Conservation (phyloP, 2,329 filamentous ascomycete species). For the Arthrobotrys musiformis region DNA sequence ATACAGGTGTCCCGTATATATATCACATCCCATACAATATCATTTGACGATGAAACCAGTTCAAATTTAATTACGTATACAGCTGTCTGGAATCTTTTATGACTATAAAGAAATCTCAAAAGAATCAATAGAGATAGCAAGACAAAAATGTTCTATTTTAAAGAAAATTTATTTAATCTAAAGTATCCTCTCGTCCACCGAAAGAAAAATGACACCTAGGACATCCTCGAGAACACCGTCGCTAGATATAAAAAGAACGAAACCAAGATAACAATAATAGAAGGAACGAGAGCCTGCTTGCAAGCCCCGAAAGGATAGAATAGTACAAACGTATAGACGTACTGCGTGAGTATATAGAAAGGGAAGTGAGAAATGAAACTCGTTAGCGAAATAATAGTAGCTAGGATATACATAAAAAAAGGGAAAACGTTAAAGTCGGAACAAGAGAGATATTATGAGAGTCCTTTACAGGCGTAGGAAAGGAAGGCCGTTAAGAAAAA, state of each 20-base stretch:
- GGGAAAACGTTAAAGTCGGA: conserved; percentile 58
- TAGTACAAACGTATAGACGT: neutral
- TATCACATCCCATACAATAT: too few species aligned
- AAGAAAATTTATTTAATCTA: neutral
- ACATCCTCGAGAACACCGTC: conserved; percentile 40
- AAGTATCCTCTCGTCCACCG: conserved; percentile 40
- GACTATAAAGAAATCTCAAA: too few species aligned
- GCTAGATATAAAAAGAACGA: neutral
- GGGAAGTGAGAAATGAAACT: neutral
- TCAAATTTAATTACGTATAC: too few species aligned
- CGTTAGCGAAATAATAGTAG: neutral
- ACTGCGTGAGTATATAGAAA: neutral
- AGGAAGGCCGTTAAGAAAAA: neutral
- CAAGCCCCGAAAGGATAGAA: conserved; percentile 25
- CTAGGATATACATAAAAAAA: conserved; percentile 31
- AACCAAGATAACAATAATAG: neutral
- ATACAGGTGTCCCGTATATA: too few species aligned
- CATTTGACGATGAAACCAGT: too few species aligned
- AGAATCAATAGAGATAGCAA: neutral
- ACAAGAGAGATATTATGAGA: conserved; percentile 29
- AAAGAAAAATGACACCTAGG: conserved; percentile 16
- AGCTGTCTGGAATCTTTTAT: too few species aligned
- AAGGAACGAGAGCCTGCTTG: conserved; percentile 34
- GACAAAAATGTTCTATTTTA: conserved; percentile 26
- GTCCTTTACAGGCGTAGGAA: conserved; percentile 35